These are phyloP conservation scores for Casuarina equisetifolia DNA, from an alignment of 306 rosid species.

Conservation along the genomic window DNA sequence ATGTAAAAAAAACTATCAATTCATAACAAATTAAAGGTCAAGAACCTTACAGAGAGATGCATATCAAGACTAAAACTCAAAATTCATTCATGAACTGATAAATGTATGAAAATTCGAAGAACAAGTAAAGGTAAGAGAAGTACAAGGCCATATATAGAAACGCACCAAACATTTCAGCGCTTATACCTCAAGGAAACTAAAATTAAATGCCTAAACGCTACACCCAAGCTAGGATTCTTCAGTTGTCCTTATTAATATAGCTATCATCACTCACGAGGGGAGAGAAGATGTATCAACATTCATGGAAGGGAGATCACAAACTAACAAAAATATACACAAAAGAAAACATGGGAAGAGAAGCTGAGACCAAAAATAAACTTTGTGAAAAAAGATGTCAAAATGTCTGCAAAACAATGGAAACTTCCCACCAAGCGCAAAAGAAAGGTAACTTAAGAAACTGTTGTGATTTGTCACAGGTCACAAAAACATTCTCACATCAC, in stretches of 20 bases:
- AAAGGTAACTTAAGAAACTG: neutral
- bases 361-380: neutral
- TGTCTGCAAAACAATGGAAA: neutral
- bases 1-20: constrained; percentile 23
- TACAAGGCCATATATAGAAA: neutral
- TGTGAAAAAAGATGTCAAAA: neutral
- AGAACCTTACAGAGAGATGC: neutral
- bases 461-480: neutral
- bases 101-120: neutral
- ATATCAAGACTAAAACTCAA: constrained; percentile 6
- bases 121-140: neutral
- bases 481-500: neutral
- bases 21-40: neutral
- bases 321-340: neutral
- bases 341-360: neutral
- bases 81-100: neutral
- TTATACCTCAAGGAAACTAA: neutral
- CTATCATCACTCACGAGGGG: neutral
- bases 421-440: neutral
- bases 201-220: neutral
- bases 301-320: neutral
- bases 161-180: neutral
- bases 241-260: neutral
- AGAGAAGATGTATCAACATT: neutral
- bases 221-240: neutral